A percentile compares a stretch with the other conserved stretches of the same genome.
phyloP scores from a whole-genome alignment of 1,139 yeast species.

The Entelexis sorbosivorans region DNA sequence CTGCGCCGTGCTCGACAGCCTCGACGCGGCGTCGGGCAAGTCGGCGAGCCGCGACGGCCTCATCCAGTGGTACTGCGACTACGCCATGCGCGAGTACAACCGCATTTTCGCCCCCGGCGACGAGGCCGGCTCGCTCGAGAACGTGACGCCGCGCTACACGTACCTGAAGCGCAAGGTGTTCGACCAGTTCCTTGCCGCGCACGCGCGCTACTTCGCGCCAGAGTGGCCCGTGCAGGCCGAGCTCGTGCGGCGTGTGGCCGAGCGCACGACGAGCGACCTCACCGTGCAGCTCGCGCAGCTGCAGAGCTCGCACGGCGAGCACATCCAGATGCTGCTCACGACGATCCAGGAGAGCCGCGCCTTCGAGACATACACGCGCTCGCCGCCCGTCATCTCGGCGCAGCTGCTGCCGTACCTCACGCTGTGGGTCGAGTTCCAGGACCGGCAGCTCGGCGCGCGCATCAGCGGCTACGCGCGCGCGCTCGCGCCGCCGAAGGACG shows the following conservation, averaged over 20 bases:
- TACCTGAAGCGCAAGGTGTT: conserved; percentile 55
- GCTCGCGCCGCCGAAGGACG: conserved; percentile 32
- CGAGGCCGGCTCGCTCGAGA: conserved; percentile 91
- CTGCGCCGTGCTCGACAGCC: conserved; percentile 58
- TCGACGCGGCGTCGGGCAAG: conserved; percentile 34
- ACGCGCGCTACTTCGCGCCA: conserved; percentile 48
- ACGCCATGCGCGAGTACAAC: conserved; percentile 60
- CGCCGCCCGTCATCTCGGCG: conserved; percentile 10
- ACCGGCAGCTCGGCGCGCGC: conserved; percentile 48
- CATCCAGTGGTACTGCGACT: conserved; percentile 61
- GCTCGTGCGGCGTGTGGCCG: conserved; percentile 54
- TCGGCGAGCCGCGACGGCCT: conserved; percentile 49
- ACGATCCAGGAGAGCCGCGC: conserved; percentile 58
- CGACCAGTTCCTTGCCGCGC: conserved; percentile 27
- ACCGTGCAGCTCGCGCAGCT: conserved; percentile 34
- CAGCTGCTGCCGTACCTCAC: conserved; percentile 58
- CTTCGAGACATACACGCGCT: conserved; percentile 50
- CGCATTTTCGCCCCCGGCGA: conserved; percentile 65
- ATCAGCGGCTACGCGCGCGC: conserved; percentile 28
- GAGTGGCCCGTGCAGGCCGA: conserved; percentile 61
- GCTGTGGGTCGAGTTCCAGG: conserved; percentile 85
- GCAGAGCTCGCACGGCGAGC: conserved; percentile 26
- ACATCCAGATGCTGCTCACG: conserved; percentile 49
- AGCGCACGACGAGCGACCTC: conserved; percentile 58
- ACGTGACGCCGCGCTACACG: conserved; percentile 66